Conservation (phyloP, 352 stramenopile genomes). For the Pythium monospermum region DNA sequence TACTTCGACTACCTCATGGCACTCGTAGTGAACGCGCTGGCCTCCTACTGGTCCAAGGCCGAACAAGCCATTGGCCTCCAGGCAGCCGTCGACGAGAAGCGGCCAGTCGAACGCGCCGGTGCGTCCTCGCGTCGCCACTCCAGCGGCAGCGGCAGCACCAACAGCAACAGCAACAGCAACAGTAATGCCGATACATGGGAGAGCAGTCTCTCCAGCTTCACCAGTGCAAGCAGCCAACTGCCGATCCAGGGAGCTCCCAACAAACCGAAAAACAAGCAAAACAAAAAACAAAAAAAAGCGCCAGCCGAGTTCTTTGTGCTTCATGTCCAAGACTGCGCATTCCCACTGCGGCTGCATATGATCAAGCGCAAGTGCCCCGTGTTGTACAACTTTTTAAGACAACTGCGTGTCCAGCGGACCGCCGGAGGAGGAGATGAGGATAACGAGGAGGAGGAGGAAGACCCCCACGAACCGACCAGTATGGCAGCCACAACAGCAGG, state of each 20-base stretch:
- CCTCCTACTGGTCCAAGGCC: neutral
- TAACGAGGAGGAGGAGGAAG: neutral
- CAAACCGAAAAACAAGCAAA: neutral
- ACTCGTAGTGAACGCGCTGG: conserved; percentile 18
- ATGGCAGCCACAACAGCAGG: no score
- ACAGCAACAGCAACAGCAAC: conserved; percentile 7
- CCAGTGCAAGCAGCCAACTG: conserved; percentile 6
- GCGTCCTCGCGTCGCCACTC: conserved; percentile 9
- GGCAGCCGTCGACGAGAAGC: neutral
- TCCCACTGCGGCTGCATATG: conserved; percentile 34
- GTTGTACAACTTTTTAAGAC: conserved; percentile 32
- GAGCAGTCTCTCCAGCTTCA: conserved; percentile 3
- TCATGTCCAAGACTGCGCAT: conserved; percentile 44
- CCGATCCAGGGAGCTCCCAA: neutral
- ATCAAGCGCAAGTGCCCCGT: conserved; percentile 31
- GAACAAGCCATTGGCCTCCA: neutral
- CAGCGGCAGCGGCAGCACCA: conserved; percentile 1
- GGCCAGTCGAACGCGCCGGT: neutral
- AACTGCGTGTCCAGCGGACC: conserved; percentile 16
- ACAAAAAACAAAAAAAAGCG: conserved; percentile 18
- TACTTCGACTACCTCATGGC: conserved; percentile 14
- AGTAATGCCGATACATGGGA: neutral
- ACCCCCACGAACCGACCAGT: neutral
- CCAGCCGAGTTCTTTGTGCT: conserved; percentile 26
- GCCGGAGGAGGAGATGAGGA: neutral